Percentiles rank a stretch among this genome's conserved stretches.
These are phyloP conservation scores for Hirsutella rhossiliensis DNA, from an alignment of 2,329 filamentous ascomycete genomes.

Conservation along the genomic window DNA sequence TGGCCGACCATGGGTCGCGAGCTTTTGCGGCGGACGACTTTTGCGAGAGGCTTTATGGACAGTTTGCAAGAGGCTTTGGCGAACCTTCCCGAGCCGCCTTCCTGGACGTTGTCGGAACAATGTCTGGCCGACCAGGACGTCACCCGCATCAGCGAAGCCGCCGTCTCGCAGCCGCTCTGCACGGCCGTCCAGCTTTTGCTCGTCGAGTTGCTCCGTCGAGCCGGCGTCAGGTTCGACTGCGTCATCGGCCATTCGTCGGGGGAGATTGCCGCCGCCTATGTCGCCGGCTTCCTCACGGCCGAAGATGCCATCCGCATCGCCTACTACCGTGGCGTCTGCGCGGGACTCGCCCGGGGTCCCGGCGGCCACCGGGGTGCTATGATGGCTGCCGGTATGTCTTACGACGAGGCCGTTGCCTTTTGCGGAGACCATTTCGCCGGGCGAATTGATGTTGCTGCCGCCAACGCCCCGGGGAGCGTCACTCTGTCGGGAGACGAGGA, in stretches of 20 bases:
- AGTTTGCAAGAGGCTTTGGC: background rate
- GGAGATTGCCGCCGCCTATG: conserved; percentile 29
- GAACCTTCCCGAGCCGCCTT: background rate
- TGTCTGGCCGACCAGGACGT: background rate
- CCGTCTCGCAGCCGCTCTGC: conserved; percentile 18
- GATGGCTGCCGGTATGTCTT: conserved; percentile 11
- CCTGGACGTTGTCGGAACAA: background rate
- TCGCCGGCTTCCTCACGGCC: conserved; percentile 9
- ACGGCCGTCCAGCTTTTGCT: conserved; percentile 27
- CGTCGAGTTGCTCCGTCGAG: conserved; percentile 19
- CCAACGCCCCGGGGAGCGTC: conserved; percentile 10
- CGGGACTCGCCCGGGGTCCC: background rate
- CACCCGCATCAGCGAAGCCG: background rate
- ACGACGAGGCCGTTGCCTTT: background rate
- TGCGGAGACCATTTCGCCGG: conserved; percentile 9
- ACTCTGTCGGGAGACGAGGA: conserved; percentile 18
- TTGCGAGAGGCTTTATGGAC: background rate
- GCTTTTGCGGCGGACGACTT: conserved; percentile 6
- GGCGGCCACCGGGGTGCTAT: background rate
- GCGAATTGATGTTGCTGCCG: conserved; percentile 19
- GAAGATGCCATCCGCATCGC: conserved; percentile 2
- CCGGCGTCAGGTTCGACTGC: conserved; percentile 15
- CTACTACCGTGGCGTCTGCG: conserved; percentile 1
- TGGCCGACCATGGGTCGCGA: conserved; percentile 19
- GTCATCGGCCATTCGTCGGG: conserved; percentile 28